Evolutionary conservation across 225 moss, liverwort and hornwort genomes (phyloP).

Genomic region (Antitrichia curtipendula): DNA sequence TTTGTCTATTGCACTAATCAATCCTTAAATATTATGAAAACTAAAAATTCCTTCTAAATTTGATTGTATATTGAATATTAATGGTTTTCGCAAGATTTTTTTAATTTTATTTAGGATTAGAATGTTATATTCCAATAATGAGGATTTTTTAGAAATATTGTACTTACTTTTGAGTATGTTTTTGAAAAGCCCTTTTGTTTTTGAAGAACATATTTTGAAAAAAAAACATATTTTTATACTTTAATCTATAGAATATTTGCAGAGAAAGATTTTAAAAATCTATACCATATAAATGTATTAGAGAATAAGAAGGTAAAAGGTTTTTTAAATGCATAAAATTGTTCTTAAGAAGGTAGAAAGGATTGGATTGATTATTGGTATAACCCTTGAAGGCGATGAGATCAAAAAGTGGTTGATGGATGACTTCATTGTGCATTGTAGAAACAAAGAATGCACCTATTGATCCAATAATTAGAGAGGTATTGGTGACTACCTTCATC

Average conservation of each 20-base stretch:
- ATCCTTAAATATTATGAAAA: too few species aligned
- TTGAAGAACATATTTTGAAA: fast-evolving
- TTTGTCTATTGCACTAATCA: neutral
- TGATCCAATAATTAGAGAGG: too few species aligned
- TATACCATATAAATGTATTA: neutral
- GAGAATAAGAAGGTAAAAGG: neutral
- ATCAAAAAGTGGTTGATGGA: too few species aligned
- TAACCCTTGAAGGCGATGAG: too few species aligned
- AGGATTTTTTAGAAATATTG: too few species aligned
- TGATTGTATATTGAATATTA: neutral
- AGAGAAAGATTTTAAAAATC: neutral
- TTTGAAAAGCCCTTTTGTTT: too few species aligned
- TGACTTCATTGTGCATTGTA: too few species aligned
- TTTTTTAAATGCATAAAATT: neutral
- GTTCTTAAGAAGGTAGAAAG: neutral
- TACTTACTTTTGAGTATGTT: too few species aligned
- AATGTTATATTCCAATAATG: neutral
- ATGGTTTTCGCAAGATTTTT: neutral
- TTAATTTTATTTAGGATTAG: neutral
- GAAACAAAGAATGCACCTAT: too few species aligned
- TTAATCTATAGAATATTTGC: neutral
- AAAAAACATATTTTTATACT: too few species aligned
- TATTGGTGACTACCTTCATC: too few species aligned
- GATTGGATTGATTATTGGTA: neutral
- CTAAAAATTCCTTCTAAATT: too few species aligned